A percentile compares a stretch with the other conserved stretches of the same genome.
These are phyloP conservation scores for Penicillium odoratum DNA, from an alignment of 495 filamentous ascomycete genomes.

Conservation along the genomic window DNA sequence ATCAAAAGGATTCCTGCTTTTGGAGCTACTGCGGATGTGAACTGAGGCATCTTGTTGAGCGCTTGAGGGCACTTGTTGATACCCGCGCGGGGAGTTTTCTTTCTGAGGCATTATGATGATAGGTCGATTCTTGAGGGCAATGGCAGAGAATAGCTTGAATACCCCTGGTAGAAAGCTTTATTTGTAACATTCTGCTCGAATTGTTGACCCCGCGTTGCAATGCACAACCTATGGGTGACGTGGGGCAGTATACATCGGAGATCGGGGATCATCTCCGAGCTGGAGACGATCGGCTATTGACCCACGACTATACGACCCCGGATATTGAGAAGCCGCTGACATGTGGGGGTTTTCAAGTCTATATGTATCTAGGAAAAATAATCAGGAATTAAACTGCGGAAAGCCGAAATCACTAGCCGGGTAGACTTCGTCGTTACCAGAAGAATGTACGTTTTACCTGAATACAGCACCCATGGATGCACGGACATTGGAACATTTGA, in stretches of 20 bases:
- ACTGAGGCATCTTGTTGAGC: conserved; percentile 30
- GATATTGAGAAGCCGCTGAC: not conserved
- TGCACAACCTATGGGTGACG: conserved; percentile 9
- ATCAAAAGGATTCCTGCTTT: conserved; percentile 38
- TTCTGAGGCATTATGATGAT: conserved; percentile 54
- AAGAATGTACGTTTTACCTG: no score
- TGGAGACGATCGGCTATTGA: not conserved
- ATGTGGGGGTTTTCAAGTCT: not conserved
- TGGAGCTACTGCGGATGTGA: conserved; percentile 42
- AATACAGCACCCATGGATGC: no score
- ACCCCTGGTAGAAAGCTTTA: conserved; percentile 21
- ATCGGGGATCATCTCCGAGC: conserved; percentile 37
- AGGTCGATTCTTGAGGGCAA: conserved; percentile 12
- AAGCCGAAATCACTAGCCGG: not conserved
- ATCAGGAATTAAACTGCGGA: not conserved
- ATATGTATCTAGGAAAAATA: not conserved
- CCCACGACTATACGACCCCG: not conserved
- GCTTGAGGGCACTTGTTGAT: conserved; percentile 28
- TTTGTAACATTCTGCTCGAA: conserved; percentile 28
- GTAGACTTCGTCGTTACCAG: not conserved
- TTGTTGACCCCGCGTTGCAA: conserved; percentile 2
- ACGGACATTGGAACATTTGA: no score
- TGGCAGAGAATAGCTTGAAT: not conserved
- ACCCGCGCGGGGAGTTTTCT: conserved; percentile 49
- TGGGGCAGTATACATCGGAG: conserved; percentile 23